Base-by-base conservation (phyloP, 2,329 filamentous ascomycete genomes). In the Fusarium protoensiforme region DNA sequence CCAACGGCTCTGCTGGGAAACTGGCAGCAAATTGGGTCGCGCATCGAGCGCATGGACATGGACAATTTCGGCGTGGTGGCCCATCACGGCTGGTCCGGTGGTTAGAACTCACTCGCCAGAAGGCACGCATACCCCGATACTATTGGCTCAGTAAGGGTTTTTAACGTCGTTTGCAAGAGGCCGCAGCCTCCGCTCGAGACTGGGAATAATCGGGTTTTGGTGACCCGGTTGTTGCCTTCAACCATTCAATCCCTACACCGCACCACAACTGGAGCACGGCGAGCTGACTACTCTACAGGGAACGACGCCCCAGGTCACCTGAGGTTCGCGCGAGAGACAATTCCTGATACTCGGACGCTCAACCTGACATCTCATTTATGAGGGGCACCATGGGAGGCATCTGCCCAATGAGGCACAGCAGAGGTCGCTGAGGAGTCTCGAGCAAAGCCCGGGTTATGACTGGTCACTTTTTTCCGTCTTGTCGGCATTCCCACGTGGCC, bases 401-500 rank as follows among this genome's bases (percentile, higher is more conserved):
- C 31, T 51, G 41, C 53, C 64, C 65, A 68, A 71, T 68, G 43
- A 61, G 24, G 27, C 43, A 24, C 7, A 36, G 35, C 35, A 35
- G 31, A 35, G 39, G 61, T 39, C 48, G 61, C 58, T 68, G 59
- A 60, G 63, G 51, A 46, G 33, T 56, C 64, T 56, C 14, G 8
- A 51, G 31, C 16, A 59, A 48, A 36, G 43, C 31, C 33, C 39
- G 29, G 53, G 20, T 60, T 64, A 60, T 77, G 71, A 76, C 76
- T 77, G 68, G 69, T 77, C 76, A 73, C 57, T 63, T 77, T 72
- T 69, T 67, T 53, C 64, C 53, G 53, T 62, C 68, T 41, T 70
- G 72, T 72, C 68, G 64, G 60, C 68, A 68, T 68, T 78, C 66
- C 76, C 76, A 78, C 76, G 76, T 78, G 76, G 74, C 71, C 59